Conservation (phyloP, 352 stramenopile genomes). For the Globisporangium abappressorium region DNA sequence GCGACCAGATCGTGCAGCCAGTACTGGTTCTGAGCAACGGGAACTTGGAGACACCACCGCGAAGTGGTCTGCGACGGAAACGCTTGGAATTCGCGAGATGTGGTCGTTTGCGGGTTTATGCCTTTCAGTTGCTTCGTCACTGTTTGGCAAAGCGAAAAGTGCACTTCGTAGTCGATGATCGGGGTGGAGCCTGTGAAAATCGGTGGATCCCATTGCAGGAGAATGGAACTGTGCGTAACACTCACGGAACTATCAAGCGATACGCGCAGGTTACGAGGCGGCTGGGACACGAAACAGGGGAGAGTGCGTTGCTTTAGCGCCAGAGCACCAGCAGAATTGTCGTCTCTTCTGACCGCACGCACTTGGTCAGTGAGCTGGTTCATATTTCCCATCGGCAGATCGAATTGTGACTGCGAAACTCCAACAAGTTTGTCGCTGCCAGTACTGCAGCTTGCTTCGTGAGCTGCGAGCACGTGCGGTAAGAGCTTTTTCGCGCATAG, state of each 20-base stretch:
- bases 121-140: conserved; percentile 9
- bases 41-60: conserved; percentile 51
- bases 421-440: not conserved
- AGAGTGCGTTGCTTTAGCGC: not conserved
- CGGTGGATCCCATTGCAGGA: conserved; percentile 54
- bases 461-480: conserved; percentile 21
- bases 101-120: not conserved
- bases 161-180: conserved; percentile 69
- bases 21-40: conserved; percentile 48
- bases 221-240: conserved; percentile 40
- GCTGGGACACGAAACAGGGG: conserved; percentile 55
- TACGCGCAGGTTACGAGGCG: conserved; percentile 55
- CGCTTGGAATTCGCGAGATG: conserved; percentile 18
- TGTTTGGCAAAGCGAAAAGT: conserved; percentile 24
- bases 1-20: conserved; percentile 33
- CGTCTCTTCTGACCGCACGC: not conserved
- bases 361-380: conserved; percentile 29
- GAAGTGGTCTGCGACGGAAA: conserved; percentile 30
- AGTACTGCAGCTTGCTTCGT: conserved; percentile 18
- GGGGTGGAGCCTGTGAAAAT: conserved; percentile 68
- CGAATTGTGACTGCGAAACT: conserved; percentile 5
- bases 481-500: conserved; percentile 38
- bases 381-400: conserved; percentile 1
- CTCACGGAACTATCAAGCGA: conserved; percentile 16
- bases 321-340: not conserved